Base-by-base conservation (phyloP, 805 yeast genomes). In the Candida nonsorbophila region DNA sequence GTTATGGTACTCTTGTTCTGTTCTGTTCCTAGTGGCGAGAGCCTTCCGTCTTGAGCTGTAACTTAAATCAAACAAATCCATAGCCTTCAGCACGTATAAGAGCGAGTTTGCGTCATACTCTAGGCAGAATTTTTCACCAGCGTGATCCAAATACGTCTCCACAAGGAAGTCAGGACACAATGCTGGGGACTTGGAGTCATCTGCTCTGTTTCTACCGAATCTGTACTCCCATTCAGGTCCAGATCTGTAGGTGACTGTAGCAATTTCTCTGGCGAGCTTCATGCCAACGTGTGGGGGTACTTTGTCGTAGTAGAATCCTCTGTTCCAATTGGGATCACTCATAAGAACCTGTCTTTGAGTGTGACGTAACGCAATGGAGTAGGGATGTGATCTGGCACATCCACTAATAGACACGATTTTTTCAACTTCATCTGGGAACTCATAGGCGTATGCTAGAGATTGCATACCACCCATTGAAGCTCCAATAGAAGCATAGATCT, bases 401-500 rank as follows among this genome's bases (percentile, higher is more conserved):
- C 94, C 96, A 24, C 90, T 79, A 16, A 88, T 84, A n/a, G 84
- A 72, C 1, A 86, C 74, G 2, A 88, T 69, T 30, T 80, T 77
- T 5, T 69, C 72, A 3, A 87, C 95, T 32, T 68, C 72, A 27
- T 80, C 79, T 1, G 94, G 83, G 45, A 83, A 88, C 47, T 83
- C 94, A 50, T 76, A 71, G 1, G 86, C 95, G 53, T 77, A 84
- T 0, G 96, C 94, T 32, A 88, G 67, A 6, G 90, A 79, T 59
- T 87, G 96, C 96, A 88, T 86, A n/a, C 96, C 97, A n/a, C 97
- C 97, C 94, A 88, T 84, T 0, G 95, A 84, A 3, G 94, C 79
- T 5, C 97, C 97, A 6, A 88, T 76, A 2, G 85, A 73, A 2
- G 95, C 95, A 53, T 76, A 74, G 15, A 88, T 57, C 49, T 74